Conservation (phyloP, 2,329 filamentous ascomycete species). For the Fusarium sp. region DNA sequence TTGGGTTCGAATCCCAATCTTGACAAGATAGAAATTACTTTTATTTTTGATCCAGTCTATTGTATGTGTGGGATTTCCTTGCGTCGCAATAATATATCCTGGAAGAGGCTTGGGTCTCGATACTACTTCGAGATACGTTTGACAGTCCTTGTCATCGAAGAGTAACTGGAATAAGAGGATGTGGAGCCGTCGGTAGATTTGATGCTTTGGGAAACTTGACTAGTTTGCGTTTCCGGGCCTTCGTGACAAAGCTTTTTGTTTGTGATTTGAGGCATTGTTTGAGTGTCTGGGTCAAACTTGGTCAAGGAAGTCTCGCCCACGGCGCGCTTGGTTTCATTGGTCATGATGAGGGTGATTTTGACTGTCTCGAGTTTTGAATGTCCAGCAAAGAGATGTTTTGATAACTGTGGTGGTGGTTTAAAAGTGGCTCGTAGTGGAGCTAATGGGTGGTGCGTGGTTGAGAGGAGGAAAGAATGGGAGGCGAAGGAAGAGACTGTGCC, state of each 20-base stretch:
- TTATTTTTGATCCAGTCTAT: neutral
- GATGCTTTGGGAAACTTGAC: neutral
- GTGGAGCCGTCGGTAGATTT: neutral
- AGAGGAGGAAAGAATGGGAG: too few species aligned
- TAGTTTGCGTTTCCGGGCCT: neutral
- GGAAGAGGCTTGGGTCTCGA: too few species aligned
- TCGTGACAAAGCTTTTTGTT: neutral
- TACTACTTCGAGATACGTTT: accelerated
- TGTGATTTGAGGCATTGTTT: neutral
- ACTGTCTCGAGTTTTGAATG: too few species aligned
- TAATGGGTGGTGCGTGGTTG: too few species aligned
- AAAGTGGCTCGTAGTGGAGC: too few species aligned
- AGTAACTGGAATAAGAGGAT: neutral
- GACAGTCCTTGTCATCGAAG: neutral
- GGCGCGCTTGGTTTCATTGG: neutral
- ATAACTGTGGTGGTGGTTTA: too few species aligned
- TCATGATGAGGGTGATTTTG: neutral
- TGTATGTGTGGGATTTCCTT: too few species aligned
- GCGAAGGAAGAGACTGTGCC: too few species aligned
- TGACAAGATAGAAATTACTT: neutral
- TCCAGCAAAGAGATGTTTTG: too few species aligned
- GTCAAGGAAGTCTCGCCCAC: neutral
- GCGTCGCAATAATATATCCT: too few species aligned
- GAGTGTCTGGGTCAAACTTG: neutral
- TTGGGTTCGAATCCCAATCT: neutral